Evolutionary conservation across 768 basidiomycete genomes (phyloP).

Genomic region (Pulveroboletus sp.): DNA sequence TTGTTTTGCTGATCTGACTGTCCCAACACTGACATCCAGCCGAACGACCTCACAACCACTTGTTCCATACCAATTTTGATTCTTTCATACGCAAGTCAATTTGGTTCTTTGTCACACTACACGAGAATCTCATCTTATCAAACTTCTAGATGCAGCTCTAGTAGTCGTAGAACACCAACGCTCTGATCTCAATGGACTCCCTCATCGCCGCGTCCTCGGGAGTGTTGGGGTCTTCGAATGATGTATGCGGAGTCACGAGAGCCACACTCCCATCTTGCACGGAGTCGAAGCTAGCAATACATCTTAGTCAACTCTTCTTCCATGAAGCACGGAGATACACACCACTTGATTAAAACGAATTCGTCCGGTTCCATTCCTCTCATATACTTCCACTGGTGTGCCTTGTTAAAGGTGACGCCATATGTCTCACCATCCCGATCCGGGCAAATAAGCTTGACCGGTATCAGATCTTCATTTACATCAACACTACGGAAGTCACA

Average conservation of each 20-base stretch:
- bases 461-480: conserved; percentile 33
- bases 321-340: conserved; percentile 2
- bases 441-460: conserved; percentile 38
- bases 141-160: no score
- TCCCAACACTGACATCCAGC: no score
- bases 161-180: conserved; percentile 35
- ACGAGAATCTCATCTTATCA: no score
- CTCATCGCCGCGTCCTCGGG: conserved; percentile 28
- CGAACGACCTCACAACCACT: no score
- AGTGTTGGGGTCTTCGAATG: conserved; percentile 33
- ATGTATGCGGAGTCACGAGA: conserved; percentile 32
- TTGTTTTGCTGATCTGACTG: no score
- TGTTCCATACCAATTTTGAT: no score
- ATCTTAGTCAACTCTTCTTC: not conserved
- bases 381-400: conserved; percentile 45
- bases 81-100: no score
- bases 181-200: conserved; percentile 36
- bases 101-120: no score
- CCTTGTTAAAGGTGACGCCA: conserved; percentile 35
- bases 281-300: conserved; percentile 30
- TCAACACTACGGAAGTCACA: conserved; percentile 47
- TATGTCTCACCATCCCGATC: conserved; percentile 44
- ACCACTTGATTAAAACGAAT: conserved; percentile 48
- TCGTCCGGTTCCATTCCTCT: conserved; percentile 44
- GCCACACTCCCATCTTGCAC: conserved; percentile 34